Evolutionary conservation across 805 yeast genomes (phyloP).

Genomic region (Scheffersomyces lignosus): DNA sequence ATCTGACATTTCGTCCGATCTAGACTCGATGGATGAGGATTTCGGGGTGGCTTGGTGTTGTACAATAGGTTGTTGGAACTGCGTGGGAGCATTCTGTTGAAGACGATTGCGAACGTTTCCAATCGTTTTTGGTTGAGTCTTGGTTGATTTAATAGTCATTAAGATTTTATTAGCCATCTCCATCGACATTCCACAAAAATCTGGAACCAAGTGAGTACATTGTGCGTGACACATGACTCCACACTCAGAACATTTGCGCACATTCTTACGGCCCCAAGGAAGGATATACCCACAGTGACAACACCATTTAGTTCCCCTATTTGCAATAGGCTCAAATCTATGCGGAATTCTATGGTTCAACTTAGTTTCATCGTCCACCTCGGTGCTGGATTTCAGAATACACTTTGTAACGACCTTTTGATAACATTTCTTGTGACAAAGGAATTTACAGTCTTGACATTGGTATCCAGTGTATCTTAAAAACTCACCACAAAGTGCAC

Average conservation of each 20-base stretch:
- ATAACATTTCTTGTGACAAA: conserved; percentile 81
- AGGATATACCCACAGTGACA: conserved; percentile 97
- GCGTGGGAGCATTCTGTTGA: neutral
- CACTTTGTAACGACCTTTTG: conserved; percentile 81
- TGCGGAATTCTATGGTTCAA: conserved; percentile 97
- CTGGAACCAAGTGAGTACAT: conserved; percentile 94
- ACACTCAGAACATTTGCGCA: conserved; percentile 90
- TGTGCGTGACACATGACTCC: conserved; percentile 92
- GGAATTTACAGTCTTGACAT: conserved; percentile 80
- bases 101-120: neutral
- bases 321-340: conserved; percentile 87
- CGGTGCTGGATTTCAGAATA: conserved; percentile 73
- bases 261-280: conserved; percentile 93
- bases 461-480: conserved; percentile 83
- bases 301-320: conserved; percentile 98
- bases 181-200: conserved; percentile 98
- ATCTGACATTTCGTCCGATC: conserved; percentile 7
- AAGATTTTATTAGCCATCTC: conserved; percentile 91
- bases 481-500: conserved; percentile 97
- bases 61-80: neutral
- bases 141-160: conserved; percentile 76
- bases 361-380: conserved; percentile 72
- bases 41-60: neutral
- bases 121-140: conserved; percentile 17
- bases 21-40: neutral